phyloP scores from a whole-genome alignment of 768 basidiomycete genomes.

The Termitomyces sp. region DNA sequence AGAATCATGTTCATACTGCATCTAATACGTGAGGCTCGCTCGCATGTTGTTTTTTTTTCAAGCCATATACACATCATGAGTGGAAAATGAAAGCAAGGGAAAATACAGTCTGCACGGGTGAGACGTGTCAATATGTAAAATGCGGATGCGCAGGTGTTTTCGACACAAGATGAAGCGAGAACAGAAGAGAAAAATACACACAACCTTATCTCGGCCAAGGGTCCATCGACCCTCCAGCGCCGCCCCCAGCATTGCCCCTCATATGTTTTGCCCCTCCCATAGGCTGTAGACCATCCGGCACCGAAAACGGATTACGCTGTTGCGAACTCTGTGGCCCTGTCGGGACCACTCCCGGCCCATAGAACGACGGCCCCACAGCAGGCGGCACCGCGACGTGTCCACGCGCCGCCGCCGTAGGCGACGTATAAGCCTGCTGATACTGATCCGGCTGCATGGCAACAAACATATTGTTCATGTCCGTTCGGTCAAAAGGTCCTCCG shows the following conservation, averaged over 20 bases:
- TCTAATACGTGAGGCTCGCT: slow-evolving; percentile 19
- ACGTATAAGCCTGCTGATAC: slow-evolving; percentile 53
- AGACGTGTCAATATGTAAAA: slow-evolving; percentile 7
- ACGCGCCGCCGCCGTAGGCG: slow-evolving; percentile 29
- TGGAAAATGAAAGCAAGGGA: not conserved
- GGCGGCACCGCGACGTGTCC: slow-evolving; percentile 42
- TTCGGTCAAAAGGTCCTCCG: slow-evolving; percentile 48
- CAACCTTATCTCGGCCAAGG: slow-evolving; percentile 63
- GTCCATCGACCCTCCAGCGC: slow-evolving; percentile 39
- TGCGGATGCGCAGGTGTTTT: not conserved
- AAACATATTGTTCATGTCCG: slow-evolving; percentile 66
- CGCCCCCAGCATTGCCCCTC: slow-evolving; percentile 47
- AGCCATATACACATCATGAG: not conserved
- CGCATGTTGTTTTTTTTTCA: slow-evolving; percentile 14
- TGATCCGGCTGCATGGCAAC: slow-evolving; percentile 84
- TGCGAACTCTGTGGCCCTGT: slow-evolving; percentile 32
- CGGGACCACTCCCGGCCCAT: slow-evolving; percentile 55
- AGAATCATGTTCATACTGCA: too few species aligned
- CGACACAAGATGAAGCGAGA: slow-evolving; percentile 7
- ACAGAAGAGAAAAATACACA: not conserved
- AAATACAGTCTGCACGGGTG: not conserved
- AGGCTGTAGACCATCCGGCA: slow-evolving; percentile 33
- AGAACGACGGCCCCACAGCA: slow-evolving; percentile 60
- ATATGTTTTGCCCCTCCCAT: slow-evolving; percentile 44
- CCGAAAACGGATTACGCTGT: slow-evolving; percentile 35